phyloP scores from a whole-genome alignment of 345 rosid species.

The Atalantia buxifolia region DNA sequence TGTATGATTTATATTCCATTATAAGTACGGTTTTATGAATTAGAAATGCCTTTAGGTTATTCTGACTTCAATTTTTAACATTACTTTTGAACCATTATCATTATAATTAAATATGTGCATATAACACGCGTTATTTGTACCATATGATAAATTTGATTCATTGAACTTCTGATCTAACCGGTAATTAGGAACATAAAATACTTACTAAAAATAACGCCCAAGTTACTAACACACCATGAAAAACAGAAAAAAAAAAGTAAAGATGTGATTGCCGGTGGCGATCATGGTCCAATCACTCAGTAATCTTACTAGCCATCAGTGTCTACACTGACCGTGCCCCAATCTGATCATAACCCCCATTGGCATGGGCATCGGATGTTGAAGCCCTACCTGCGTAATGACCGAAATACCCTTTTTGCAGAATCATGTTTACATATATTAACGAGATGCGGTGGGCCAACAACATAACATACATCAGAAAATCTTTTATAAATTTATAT shows the following conservation, averaged over 20 bases:
- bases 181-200: not conserved
- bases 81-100: too few relatives aligned
- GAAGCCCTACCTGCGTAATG: not conserved
- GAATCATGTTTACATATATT: not conserved
- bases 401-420: conserved; percentile 18
- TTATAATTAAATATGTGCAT: not conserved
- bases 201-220: not conserved
- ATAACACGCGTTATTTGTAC: not conserved
- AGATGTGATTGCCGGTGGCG: conserved; percentile 3
- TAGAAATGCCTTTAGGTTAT: too few relatives aligned
- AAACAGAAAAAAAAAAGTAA: too few relatives aligned
- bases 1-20: not conserved
- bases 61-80: too few relatives aligned
- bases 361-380: not conserved
- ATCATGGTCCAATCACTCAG: conserved; percentile 29
- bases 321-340: conserved; percentile 5
- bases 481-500: not conserved
- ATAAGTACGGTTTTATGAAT: not conserved
- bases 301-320: not conserved
- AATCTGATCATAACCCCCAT: conserved; percentile 3
- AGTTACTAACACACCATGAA: too few relatives aligned
- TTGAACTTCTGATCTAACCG: not conserved
- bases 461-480: not conserved
- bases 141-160: not conserved
- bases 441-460: conserved; percentile 14